Percentiles rank a stretch among this genome's conserved stretches.
Evolutionary conservation across 768 basidiomycete species (phyloP).

Genomic region (Infundibulicybe gibba): DNA sequence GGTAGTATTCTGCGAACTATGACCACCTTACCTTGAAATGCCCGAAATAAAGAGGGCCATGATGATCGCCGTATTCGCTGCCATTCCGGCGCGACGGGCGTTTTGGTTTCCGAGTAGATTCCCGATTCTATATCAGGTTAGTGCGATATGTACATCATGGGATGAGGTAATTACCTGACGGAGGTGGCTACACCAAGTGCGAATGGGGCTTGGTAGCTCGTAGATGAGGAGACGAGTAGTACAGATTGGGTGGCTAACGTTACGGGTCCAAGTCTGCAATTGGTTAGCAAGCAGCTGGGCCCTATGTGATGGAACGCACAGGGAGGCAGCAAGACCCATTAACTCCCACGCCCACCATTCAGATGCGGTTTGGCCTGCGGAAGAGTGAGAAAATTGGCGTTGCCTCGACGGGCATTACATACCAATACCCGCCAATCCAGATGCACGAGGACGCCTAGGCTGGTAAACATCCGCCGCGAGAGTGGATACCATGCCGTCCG

Average conservation of each 20-base stretch:
- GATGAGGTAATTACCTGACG: slow-evolving; percentile 59
- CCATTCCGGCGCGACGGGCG: slow-evolving; percentile 65
- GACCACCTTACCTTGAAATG: slow-evolving; percentile 51
- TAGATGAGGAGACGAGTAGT: slow-evolving; percentile 69
- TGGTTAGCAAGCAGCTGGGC: neutral
- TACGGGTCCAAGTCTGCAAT: slow-evolving; percentile 66
- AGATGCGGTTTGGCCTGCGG: slow-evolving; percentile 67
- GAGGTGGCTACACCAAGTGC: slow-evolving; percentile 80
- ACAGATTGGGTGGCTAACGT: slow-evolving; percentile 88
- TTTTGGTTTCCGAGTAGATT: slow-evolving; percentile 85
- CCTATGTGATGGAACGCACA: slow-evolving; percentile 23
- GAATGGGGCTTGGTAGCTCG: slow-evolving; percentile 81
- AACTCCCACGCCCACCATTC: slow-evolving; percentile 99
- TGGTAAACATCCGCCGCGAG: slow-evolving; percentile 57
- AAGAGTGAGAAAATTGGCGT: neutral
- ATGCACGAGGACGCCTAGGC: slow-evolving; percentile 63
- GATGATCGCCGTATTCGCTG: slow-evolving; percentile 60
- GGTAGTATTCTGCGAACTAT: neutral
- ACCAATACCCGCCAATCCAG: slow-evolving; percentile 82
- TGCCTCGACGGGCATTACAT: slow-evolving; percentile 10
- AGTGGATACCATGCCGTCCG: slow-evolving; percentile 82
- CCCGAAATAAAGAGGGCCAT: slow-evolving; percentile 63
- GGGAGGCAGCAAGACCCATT: slow-evolving; percentile 52
- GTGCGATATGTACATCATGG: slow-evolving; percentile 1
- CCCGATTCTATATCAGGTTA: slow-evolving; percentile 55